phyloP scores from a whole-genome alignment of 305 asterid genomes.

The Fraxinus paxiana region DNA sequence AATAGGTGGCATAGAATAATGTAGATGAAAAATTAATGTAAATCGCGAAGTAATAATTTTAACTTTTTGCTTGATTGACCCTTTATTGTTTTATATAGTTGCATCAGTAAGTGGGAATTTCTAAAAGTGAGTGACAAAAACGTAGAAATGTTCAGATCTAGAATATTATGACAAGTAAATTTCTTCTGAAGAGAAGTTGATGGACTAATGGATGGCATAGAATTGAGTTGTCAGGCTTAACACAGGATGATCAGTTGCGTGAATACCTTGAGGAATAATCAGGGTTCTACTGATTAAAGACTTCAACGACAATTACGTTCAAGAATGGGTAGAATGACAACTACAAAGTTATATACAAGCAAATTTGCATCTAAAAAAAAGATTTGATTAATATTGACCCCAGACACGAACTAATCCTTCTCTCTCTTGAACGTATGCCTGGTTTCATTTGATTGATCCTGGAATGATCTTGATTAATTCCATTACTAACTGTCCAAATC shows the following conservation, averaged over 20 bases:
- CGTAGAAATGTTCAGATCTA: neutral
- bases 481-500: neutral
- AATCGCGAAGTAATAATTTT: neutral
- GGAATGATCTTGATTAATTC: neutral
- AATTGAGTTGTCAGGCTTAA: neutral
- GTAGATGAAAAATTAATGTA: neutral
- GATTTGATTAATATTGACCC: neutral
- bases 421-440: neutral
- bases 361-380: neutral
- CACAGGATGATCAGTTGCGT: neutral
- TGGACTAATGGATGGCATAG: neutral
- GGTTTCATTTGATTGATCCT: neutral
- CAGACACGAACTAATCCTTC: neutral
- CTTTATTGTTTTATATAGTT: neutral
- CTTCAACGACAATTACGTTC: neutral
- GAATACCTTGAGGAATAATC: neutral
- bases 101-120: neutral
- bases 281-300: neutral
- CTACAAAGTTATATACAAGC: neutral
- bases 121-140: neutral
- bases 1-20: neutral
- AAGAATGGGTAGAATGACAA: neutral
- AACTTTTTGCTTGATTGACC: neutral
- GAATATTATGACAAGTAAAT: neutral
- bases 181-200: neutral